phyloP scores from a whole-genome alignment of 768 basidiomycete genomes.

The Pilatotrama ljubarskyi region DNA sequence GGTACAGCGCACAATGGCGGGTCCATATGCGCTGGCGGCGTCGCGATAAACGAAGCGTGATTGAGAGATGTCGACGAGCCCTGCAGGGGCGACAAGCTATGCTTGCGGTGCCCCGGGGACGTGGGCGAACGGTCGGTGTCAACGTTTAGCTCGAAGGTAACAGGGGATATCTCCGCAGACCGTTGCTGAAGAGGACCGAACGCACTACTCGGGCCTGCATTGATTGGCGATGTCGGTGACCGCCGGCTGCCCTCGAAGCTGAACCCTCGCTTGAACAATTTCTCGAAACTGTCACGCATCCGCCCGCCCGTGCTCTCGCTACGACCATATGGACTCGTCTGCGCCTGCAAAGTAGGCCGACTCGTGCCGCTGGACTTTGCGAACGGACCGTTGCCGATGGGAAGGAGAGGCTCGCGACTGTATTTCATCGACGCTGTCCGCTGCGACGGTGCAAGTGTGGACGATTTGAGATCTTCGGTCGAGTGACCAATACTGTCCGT shows the following conservation, averaged over 20 bases:
- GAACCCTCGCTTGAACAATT: conserved; percentile 53
- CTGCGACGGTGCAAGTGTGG: conserved; percentile 41
- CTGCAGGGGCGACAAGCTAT: conserved; percentile 21
- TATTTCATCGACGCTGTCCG: conserved; percentile 46
- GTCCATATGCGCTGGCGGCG: conserved; percentile 32
- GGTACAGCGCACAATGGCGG: conserved; percentile 40
- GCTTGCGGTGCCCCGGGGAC: conserved; percentile 24
- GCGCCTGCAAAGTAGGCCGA: conserved; percentile 29
- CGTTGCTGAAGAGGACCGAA: conserved; percentile 22
- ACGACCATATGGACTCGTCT: conserved; percentile 29
- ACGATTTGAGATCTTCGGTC: conserved; percentile 32
- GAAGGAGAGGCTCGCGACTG: conserved; percentile 74
- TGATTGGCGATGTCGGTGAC: conserved; percentile 24
- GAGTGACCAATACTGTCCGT: conserved; percentile 33
- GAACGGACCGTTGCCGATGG: conserved; percentile 39
- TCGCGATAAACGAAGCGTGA: conserved; percentile 26
- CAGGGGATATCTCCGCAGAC: conserved; percentile 21
- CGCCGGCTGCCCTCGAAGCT: conserved; percentile 35
- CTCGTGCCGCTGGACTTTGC: conserved; percentile 22
- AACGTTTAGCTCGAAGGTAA: conserved; percentile 31
- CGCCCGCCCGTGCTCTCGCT: conserved; percentile 36
- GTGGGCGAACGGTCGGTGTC: conserved; percentile 23
- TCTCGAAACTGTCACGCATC: conserved; percentile 62
- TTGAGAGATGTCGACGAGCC: conserved; percentile 23
- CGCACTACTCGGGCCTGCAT: conserved; percentile 17